Evolutionary conservation across 2,329 filamentous ascomycete species (phyloP).

Genomic region (Claviceps sp.): DNA sequence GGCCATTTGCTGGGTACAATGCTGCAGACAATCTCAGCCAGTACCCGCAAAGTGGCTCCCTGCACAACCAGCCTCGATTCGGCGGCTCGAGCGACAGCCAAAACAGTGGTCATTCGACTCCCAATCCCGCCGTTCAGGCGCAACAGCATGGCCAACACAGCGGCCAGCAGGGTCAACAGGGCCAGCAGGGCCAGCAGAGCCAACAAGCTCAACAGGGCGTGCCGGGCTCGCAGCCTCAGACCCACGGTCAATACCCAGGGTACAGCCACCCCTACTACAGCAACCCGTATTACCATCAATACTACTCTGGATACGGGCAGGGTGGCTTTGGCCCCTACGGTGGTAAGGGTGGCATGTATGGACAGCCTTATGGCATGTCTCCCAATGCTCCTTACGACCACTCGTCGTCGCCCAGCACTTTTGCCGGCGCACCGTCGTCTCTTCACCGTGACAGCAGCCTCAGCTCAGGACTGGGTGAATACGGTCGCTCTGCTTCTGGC

Average conservation of each 20-base stretch:
- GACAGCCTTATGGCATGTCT: slow-evolving; percentile 42
- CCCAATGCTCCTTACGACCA: slow-evolving; percentile 45
- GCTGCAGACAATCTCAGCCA: slow-evolving; percentile 49
- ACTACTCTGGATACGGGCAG: slow-evolving; percentile 42
- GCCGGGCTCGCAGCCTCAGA: slow-evolving; percentile 31
- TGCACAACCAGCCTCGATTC: slow-evolving; percentile 45
- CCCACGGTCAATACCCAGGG: slow-evolving; percentile 37
- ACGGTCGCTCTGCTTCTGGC: slow-evolving; percentile 35
- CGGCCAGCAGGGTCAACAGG: slow-evolving; percentile 29
- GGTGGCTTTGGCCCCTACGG: slow-evolving; percentile 40
- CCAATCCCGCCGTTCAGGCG: slow-evolving; percentile 57
- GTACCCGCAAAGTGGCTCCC: slow-evolving; percentile 58
- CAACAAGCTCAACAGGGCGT: slow-evolving; percentile 25
- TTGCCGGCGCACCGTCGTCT: slow-evolving; percentile 33
- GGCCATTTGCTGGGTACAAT: slow-evolving; percentile 65
- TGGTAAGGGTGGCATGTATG: slow-evolving; percentile 41
- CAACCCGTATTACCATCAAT: slow-evolving; percentile 50
- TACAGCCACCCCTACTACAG: slow-evolving; percentile 46
- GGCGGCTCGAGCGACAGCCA: slow-evolving; percentile 52
- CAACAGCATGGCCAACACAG: slow-evolving; percentile 31
- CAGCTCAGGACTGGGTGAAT: slow-evolving; percentile 39
- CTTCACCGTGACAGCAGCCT: slow-evolving; percentile 38
- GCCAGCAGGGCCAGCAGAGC: slow-evolving; percentile 14
- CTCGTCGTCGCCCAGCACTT: slow-evolving; percentile 38
- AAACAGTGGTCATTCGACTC: slow-evolving; percentile 81